Evolutionary conservation across 2,329 filamentous ascomycete species (phyloP).

Genomic region (Fusarium pseudograminearum): DNA sequence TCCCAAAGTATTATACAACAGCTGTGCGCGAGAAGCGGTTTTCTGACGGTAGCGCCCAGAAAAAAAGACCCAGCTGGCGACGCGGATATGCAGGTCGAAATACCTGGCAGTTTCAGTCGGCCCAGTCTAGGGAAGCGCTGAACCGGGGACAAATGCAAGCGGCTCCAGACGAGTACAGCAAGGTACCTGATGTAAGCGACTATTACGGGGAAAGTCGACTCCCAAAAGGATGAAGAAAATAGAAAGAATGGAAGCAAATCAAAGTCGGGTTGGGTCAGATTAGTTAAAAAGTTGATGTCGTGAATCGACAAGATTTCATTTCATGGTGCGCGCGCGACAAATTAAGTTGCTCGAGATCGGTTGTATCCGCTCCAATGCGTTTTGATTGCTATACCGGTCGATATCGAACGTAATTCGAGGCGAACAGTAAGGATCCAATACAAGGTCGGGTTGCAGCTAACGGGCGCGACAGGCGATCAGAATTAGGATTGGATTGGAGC

Average conservation of each 20-base stretch:
- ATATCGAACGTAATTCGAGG: slow-evolving; percentile 33
- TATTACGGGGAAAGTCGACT: slow-evolving; percentile 32
- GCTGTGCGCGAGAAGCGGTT: slow-evolving; percentile 26
- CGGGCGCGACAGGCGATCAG: slow-evolving; percentile 33
- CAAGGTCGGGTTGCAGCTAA: slow-evolving; percentile 40
- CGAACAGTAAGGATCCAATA: slow-evolving; percentile 36
- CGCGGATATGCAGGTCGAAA: slow-evolving; percentile 48
- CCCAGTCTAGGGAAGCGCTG: slow-evolving; percentile 39
- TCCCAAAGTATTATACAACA: slow-evolving; percentile 13
- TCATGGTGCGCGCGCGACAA: slow-evolving; percentile 58
- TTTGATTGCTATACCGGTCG: slow-evolving; percentile 35
- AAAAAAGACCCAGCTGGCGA: slow-evolving; percentile 41
- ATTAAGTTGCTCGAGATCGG: slow-evolving; percentile 50
- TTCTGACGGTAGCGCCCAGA: slow-evolving; percentile 33
- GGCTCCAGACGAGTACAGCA: slow-evolving; percentile 29
- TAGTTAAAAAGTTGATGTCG: neutral
- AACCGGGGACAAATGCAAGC: slow-evolving; percentile 39
- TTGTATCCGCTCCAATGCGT: slow-evolving; percentile 40
- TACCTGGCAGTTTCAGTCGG: slow-evolving; percentile 48
- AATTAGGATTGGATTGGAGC: slow-evolving; percentile 34
- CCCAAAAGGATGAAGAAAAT: slow-evolving; percentile 20
- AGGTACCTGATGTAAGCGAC: slow-evolving; percentile 25
- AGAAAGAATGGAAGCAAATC: neutral
- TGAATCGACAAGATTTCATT: slow-evolving; percentile 57
- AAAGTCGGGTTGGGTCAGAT: neutral